Base-by-base conservation (phyloP, 1,284 basidiomycete species). In the Malassezia yamatoensis region DNA sequence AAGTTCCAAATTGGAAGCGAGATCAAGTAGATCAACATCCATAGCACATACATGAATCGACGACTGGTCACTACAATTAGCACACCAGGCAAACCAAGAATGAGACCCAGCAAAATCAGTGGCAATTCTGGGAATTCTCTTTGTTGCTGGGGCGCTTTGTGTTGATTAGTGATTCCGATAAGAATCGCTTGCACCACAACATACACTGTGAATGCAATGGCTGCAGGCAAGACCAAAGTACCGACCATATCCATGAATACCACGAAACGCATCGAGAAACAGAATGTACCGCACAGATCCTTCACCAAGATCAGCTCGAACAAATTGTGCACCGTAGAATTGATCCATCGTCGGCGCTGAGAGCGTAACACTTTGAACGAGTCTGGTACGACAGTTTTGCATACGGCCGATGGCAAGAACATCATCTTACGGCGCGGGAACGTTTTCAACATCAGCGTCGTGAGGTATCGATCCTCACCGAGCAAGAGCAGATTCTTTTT, bases 351-450 rank as follows among this genome's bases (percentile, higher is more conserved):
- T 37, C 77, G 74, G 53, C 77, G 72, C 61, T 78, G 77, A 48
- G 77, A 78, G 18, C 78, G 69, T 46, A 78, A 63, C 51, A 78
- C 72, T 36, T 74, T 61, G 70, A 78, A 78, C 24, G 77, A 77
- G 55, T 78, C 77, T 13, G 77, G 77, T 6, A 78, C 77, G 52
- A 78, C 72, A 5, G 77, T 78, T 66, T 78, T 78, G 72, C 77
- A 78, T 36, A 78, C 77, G 1, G 77, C 77, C 60, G 77, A 76
- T 6, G 77, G 77, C 10, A 69, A 61, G 50, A 74, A 74, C 77
- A 78, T 78, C 76, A 78, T 78, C 74, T 78, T 78, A 56, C 77
- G 74, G 59, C 76, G 76, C 44, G 77, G 77, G 75, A 78, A 78
- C 20, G 77, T 78, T 65, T 75, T 76, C 57, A 78, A 72, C 77